Evolutionary conservation across 1,139 yeast species (phyloP).

Genomic region (Pichia sp.): DNA sequence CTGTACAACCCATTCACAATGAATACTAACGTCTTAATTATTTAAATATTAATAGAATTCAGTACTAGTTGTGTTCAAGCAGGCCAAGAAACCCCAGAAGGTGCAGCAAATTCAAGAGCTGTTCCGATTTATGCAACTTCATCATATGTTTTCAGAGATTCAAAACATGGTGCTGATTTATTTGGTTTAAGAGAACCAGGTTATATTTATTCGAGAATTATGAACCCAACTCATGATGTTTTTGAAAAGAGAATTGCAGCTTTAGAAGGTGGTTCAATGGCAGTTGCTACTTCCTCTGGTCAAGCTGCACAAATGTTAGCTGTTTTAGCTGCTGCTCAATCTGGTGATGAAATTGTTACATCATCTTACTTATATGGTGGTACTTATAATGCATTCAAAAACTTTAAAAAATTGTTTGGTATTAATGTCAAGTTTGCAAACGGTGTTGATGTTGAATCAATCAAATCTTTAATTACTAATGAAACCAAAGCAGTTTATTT

Average conservation of each 20-base stretch:
- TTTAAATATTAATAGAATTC: slow-evolving; percentile 5
- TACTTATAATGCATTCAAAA: slow-evolving; percentile 91
- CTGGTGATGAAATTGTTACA: slow-evolving; percentile 84
- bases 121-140: slow-evolving; percentile 87
- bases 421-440: slow-evolving; percentile 77
- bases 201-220: slow-evolving; percentile 79
- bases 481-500: slow-evolving; percentile 85
- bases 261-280: slow-evolving; percentile 87
- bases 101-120: slow-evolving; percentile 63
- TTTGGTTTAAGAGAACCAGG: slow-evolving; percentile 82
- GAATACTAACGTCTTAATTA: background rate
- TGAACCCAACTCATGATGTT: slow-evolving; percentile 88
- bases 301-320: slow-evolving; percentile 93
- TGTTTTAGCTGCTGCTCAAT: slow-evolving; percentile 73
- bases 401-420: slow-evolving; percentile 74
- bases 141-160: slow-evolving; percentile 79
- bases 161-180: slow-evolving; percentile 86
- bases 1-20: too few relatives aligned
- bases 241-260: slow-evolving; percentile 91
- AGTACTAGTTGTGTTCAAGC: slow-evolving; percentile 86
- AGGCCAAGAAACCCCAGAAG: slow-evolving; percentile 68
- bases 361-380: slow-evolving; percentile 94
- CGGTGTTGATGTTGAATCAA: slow-evolving; percentile 61
- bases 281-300: slow-evolving; percentile 87
- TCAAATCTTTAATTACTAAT: slow-evolving; percentile 67